Conservation (phyloP, 129 eudicot species). For the Solidago caesia region DNA sequence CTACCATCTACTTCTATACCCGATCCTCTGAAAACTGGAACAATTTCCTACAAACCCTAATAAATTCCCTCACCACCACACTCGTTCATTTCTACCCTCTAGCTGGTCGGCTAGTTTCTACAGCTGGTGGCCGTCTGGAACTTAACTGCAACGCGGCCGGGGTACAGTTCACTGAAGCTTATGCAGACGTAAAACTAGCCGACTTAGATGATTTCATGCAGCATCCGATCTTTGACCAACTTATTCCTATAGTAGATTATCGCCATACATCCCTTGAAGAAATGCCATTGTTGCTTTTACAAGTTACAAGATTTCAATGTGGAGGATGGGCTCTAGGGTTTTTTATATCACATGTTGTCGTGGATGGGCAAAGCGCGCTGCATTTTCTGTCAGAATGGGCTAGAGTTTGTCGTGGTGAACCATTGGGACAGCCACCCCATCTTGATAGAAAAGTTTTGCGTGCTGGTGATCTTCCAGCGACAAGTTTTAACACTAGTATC, state of each 20-base stretch:
- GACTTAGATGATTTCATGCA: slow-evolving; percentile 48
- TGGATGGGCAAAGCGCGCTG: slow-evolving; percentile 60
- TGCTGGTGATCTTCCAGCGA: slow-evolving; percentile 29
- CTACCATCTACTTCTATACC: slow-evolving; percentile 49
- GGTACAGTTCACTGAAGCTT: slow-evolving; percentile 46
- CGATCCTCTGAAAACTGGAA: slow-evolving; percentile 19
- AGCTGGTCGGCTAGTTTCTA: slow-evolving; percentile 53
- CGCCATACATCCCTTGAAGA: slow-evolving; percentile 42
- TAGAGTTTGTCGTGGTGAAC: slow-evolving; percentile 50
- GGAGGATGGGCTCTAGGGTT: slow-evolving; percentile 60
- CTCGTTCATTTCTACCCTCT: slow-evolving; percentile 62
- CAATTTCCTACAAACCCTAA: slow-evolving; percentile 37
- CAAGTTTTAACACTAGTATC: slow-evolving; percentile 6
- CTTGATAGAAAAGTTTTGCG: slow-evolving; percentile 47
- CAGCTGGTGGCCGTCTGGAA: slow-evolving; percentile 50
- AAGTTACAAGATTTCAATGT: slow-evolving; percentile 54
- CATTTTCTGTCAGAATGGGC: slow-evolving; percentile 79
- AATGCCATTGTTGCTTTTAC: slow-evolving; percentile 46
- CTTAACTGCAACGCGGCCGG: slow-evolving; percentile 53
- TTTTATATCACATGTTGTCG: slow-evolving; percentile 51
- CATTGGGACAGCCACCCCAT: slow-evolving; percentile 30
- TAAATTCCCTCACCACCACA: slow-evolving; percentile 40
- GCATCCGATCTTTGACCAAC: slow-evolving; percentile 27
- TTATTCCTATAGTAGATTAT: slow-evolving; percentile 53
- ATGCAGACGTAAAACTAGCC: slow-evolving; percentile 31